phyloP scores from a whole-genome alignment of 108 stramenopile species.

The Cyclotella kingstonii region DNA sequence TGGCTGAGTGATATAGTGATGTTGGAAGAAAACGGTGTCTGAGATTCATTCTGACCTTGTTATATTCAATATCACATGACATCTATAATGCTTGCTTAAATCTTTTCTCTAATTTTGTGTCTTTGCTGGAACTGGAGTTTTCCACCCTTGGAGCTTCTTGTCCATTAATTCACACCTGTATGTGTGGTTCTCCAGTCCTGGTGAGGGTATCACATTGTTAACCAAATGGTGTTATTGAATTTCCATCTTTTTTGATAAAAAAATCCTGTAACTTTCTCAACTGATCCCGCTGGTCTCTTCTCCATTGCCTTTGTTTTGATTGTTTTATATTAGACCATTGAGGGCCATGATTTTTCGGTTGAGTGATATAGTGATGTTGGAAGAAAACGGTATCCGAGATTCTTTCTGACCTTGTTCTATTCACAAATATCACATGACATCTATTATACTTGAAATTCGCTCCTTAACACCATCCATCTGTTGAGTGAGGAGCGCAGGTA shows the following conservation, averaged over 20 bases:
- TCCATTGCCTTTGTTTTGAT: too few species aligned
- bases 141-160: background rate
- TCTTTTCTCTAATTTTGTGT: too few species aligned
- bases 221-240: too few species aligned
- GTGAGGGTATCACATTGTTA: background rate
- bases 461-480: too few species aligned
- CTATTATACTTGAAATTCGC: too few species aligned
- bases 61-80: background rate
- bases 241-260: too few species aligned
- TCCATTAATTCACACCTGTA: background rate
- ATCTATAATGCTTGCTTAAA: too few species aligned
- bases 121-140: too few species aligned
- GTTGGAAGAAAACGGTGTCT: constrained; percentile 3
- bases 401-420: background rate
- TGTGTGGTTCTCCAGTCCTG: background rate
- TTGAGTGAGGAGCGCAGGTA: too few species aligned
- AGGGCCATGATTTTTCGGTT: background rate
- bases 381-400: constrained; percentile 1
- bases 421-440: background rate
- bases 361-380: constrained; percentile 6
- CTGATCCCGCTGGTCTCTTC: too few species aligned
- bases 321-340: too few species aligned
- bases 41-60: background rate
- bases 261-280: too few species aligned
- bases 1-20: constrained; percentile 7